Base-by-base conservation (phyloP, 2,329 filamentous ascomycete genomes). In the Diaporthe batatas region DNA sequence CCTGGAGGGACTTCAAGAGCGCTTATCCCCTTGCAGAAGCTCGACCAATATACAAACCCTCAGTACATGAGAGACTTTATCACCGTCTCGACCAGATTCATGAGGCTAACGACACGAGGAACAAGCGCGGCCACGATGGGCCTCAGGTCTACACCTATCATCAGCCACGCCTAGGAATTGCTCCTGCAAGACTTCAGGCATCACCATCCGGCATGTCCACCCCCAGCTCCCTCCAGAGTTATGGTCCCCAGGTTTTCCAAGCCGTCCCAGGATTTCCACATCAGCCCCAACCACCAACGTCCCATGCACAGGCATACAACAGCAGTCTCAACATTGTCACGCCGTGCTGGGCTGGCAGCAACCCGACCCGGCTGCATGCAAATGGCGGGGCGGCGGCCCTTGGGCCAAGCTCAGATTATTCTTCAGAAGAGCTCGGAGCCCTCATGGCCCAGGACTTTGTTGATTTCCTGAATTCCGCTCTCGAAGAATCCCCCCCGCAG, bases 11-110 rank as follows among this genome's bases (percentile, higher is more conserved):
- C 2, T 67, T 67, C 62, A 67, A 67, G 47, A 39, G 14, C 21
- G 7, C 21, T 7, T 53, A 39, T 34, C 62, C 62, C 2, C 25
- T 18, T 14, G 25, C 62, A 23, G 62, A 36, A 25, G 18, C 32
- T 36, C 62, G 62, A 10, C 62, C 62, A 1, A 7, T 6, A 10
- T 53, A 53, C 16, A 36, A 6, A 18, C 62, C 62, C 3, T 4
- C 14, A 4, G 11, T 6, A 4, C 21, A 18, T 25, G 47, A 67
- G 6, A 51, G 32, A 2, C 62, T 67, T 14, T 29, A 53, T 39
- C 32, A 36, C 44, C 62, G 62, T n/a, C 62, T 67, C 5, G 47
- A 53, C 3, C 32, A 65, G 59, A 23, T 67, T 14, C 44, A 12
- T 14, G 36, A 65, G n/a, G 23, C 8, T 21, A 21, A 34, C 3